Base-by-base conservation (phyloP, 202 grass and related monocot species). In the Bolboschoenoplectus hybrid region DNA sequence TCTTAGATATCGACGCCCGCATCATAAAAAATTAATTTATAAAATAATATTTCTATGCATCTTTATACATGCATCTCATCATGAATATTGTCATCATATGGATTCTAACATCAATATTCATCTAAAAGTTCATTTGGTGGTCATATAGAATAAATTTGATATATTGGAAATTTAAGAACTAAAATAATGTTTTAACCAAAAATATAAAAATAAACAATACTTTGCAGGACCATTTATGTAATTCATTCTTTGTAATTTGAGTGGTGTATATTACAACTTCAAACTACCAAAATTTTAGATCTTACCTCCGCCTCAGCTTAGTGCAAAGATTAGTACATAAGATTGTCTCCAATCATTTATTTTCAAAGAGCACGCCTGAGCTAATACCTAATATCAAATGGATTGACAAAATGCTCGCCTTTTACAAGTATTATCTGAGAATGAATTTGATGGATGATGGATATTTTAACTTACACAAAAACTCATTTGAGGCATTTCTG, bases 401-500 rank as follows among this genome's bases (percentile, higher is more conserved):
- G 40, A 44, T 44, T 70, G 67, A 45, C 39, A 44, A 68, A 41
- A 13, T 70, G 12, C n/a, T 9, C 4, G 0, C 35, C 5, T 6
- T 51, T 2, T 50, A 52, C 19, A 74, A 51, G 46, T 3, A 77
- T 14, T n/a, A 20, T 60, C 53, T 80, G 53, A 58, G 13, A 80
- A 60, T 9, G 5, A 80, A 80, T 40, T 58, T 78, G 38, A 57
- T 38, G 58, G 75, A 60, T 60, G 3, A 58, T 19, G 17, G 8
- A 5, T 39, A 80, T 60, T 60, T 16, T 40, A 58, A 80, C 36
- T 60, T 58, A 0, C 43, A 80, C 75, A 80, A 80, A 60, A 38
- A 41, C 13, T 80, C 53, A 41, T 57, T 80, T 19, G 36, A 41
- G 36, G 14, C 16, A 60, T 80, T 58, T 41, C 53, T 80, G 35